Evolutionary conservation across 1,284 basidiomycete genomes (phyloP), one percentile per base, ranked within the genome.

Genomic region (Microbotryum violaceum): DNA sequence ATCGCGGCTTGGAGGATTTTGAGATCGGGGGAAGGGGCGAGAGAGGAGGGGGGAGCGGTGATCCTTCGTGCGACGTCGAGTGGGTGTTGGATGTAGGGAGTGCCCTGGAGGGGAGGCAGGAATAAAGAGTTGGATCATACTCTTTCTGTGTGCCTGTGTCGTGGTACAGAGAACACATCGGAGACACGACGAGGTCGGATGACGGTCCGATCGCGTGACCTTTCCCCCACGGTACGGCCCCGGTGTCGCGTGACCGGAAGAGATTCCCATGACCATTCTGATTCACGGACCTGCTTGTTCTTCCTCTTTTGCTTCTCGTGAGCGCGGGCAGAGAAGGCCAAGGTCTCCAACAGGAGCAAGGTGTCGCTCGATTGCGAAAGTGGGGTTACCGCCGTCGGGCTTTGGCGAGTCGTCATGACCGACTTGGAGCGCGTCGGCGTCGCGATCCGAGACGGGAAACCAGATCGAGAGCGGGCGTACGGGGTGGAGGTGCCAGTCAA

Each of bases 1-100:
- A 78, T 67, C 0, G 77, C 77, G 1, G 77, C 76, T 59, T 77
- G 75, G 3, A 77, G 29, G 8, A 66, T 42, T n/a, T 61, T 47
- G 4, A 64, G 25, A 6, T 61, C 55, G 21, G 57, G 27, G 20
- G 27, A 27, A 16, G 60, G 57, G 27, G 51, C 29, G 12, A 68
- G 29, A 9, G 37, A 49, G 44, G 54, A 58, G 5, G 37, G 59
- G 0, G 37, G 37, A 6, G 18, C 31, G 1, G 64, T 52, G 23
- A 68, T 60, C 4, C 58, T 25, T 21, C 47, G 16, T 0, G 66
- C 66, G 18, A 68, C 66, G 29, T 68, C 60, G 21, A 68, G 57
- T 14, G 64, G 64, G 29, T 68, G 66, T 45, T 68, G 59, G 54
- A 66, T 62, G 54, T 68, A 68, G 6, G 66, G 64, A 4, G 66